Percentiles rank a stretch among this genome's conserved stretches.
phyloP scores from a whole-genome alignment of 768 basidiomycete genomes.

The Pleurotus ostreatus region DNA sequence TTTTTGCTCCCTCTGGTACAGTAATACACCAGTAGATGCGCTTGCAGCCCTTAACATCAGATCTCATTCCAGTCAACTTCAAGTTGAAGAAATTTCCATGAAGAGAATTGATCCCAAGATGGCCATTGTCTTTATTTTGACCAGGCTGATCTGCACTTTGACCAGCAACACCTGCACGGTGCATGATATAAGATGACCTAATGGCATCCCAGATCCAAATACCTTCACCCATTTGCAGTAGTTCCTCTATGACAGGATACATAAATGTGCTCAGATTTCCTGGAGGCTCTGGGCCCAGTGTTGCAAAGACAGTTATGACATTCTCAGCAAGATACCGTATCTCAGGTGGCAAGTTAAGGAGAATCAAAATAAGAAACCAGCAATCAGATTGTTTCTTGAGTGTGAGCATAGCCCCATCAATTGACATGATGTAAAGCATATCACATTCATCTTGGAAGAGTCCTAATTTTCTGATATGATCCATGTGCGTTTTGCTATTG shows the following conservation, averaged over 20 bases:
- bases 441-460: constrained; percentile 21
- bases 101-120: constrained; percentile 22
- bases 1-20: constrained; percentile 15
- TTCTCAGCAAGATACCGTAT: constrained; percentile 16
- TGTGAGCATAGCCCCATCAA: constrained; percentile 27
- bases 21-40: constrained; percentile 24
- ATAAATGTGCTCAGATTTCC: constrained; percentile 23
- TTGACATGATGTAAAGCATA: constrained; percentile 19
- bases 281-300: constrained; percentile 23
- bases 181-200: constrained; percentile 18
- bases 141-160: constrained; percentile 28
- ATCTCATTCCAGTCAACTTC: constrained; percentile 19
- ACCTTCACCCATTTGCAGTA: constrained; percentile 21
- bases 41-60: constrained; percentile 18
- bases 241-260: constrained; percentile 22
- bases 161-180: constrained; percentile 16
- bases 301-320: constrained; percentile 20
- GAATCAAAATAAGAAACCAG: constrained; percentile 19
- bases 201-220: constrained; percentile 31
- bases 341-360: constrained; percentile 19
- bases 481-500: constrained; percentile 16
- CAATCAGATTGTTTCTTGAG: constrained; percentile 28
- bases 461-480: constrained; percentile 15
- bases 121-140: constrained; percentile 27
- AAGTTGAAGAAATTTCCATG: constrained; percentile 25